phyloP scores from a whole-genome alignment of 192 early-diverging fungal species.

The Coemansia biformis region DNA sequence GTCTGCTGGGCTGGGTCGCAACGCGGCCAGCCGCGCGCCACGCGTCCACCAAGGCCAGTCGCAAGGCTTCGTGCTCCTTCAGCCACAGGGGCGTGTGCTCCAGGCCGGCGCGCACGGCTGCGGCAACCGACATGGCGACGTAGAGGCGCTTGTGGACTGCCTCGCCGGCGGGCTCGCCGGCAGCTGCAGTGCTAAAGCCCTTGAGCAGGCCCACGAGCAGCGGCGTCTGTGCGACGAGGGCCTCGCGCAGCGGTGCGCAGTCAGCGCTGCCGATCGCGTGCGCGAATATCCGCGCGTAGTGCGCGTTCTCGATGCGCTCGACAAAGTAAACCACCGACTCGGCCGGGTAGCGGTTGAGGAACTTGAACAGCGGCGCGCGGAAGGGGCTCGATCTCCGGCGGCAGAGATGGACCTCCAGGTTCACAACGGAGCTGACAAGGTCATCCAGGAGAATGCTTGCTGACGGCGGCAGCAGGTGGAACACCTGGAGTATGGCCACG shows the following conservation, averaged over 20 bases:
- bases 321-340: constrained; percentile 85
- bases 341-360: constrained; percentile 80
- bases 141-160: constrained; percentile 21
- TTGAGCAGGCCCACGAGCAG: constrained; percentile 51
- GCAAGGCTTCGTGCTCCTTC: constrained; percentile 21
- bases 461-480: constrained; percentile 83
- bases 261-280: constrained; percentile 36
- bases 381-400: constrained; percentile 91
- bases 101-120: constrained; percentile 21
- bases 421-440: constrained; percentile 78
- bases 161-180: background rate
- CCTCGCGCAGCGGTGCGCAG: constrained; percentile 55
- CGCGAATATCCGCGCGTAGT: constrained; percentile 62
- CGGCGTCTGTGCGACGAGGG: constrained; percentile 56
- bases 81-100: constrained; percentile 36
- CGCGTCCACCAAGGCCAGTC: constrained; percentile 19
- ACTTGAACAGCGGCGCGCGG: constrained; percentile 81
- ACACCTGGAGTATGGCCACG: constrained; percentile 89
- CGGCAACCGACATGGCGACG: constrained; percentile 22
- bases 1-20: constrained; percentile 7
- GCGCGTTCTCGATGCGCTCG: constrained; percentile 57
- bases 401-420: constrained; percentile 76
- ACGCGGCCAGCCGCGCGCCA: constrained; percentile 15
- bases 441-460: constrained; percentile 92
- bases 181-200: constrained; percentile 14